Base-by-base conservation (phyloP, 1,284 basidiomycete genomes). In the Schizophyllum amplum region DNA sequence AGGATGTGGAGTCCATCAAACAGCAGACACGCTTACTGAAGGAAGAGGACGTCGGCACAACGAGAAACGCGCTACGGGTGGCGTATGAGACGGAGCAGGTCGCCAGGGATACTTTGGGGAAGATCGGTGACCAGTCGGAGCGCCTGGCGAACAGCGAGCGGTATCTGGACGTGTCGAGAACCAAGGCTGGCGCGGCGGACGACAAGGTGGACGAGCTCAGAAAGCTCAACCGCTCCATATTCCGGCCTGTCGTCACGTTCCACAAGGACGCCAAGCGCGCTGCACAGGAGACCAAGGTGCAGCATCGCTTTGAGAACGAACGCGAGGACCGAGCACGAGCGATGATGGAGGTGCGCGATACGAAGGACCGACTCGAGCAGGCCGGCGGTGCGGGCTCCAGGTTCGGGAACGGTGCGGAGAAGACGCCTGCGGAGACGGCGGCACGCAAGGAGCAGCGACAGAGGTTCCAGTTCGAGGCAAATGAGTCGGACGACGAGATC, bases 61-160 rank as follows among this genome's bases (percentile, higher is more conserved):
- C 94, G 0, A 79, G 95, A 63, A 98, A 98, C 71, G 94, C 96
- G 3, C 78, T 99, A 53, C 82, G 93, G 49, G 80, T 98, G 68
- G 96, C 95, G 22, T 80, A 90, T 15, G 94, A 99, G 71, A 93
- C 96, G 1, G 96, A 98, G 71, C 96, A 99, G 71, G 96, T 91
- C 5, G 96, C 92, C 22, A 76, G 89, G 53, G 87, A 86, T 60
- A 99, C 96, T 13, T 72, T 98, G 52, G 75, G 75, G 62, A 90
- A 85, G 67, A 81, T 99, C 17, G 94, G 90, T 21, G 89, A 94
- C 64, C 96, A 99, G 73, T 97, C 64, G 90, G 88, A 91, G 72
- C 88, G 86, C 69, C 81, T 99, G 61, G 95, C 93, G 54, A 94
- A 94, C 69, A 96, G 95, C 11, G 96, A 98, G 71, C 88, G 93